A percentile compares a stretch with the other conserved stretches of the same genome.
Evolutionary conservation across 306 rosid species (phyloP).

Genomic region (Sicyos baderoa): DNA sequence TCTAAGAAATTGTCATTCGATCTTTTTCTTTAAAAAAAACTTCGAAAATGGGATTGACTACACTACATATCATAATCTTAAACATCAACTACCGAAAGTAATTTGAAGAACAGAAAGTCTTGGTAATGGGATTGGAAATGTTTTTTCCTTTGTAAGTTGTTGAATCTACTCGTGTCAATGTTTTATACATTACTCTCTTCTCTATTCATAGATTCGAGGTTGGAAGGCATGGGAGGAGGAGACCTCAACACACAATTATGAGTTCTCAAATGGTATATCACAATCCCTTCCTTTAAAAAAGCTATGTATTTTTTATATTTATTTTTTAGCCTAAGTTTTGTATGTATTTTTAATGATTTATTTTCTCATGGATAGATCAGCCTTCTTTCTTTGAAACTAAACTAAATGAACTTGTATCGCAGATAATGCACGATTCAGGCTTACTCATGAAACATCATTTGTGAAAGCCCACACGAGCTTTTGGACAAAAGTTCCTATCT

Average conservation of each 20-base stretch:
- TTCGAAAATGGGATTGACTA: not conserved
- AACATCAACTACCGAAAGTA: not conserved
- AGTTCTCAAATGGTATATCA: slow-evolving; percentile 65
- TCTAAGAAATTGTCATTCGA: not conserved
- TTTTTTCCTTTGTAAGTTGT: not conserved
- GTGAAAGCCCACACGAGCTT: slow-evolving; percentile 69
- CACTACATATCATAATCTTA: not conserved
- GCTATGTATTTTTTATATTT: not conserved
- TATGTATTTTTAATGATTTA: not conserved
- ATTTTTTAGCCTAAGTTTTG: not conserved
- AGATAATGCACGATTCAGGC: slow-evolving; percentile 78
- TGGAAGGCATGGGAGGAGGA: slow-evolving; percentile 95
- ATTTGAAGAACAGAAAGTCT: not conserved
- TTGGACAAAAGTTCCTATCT: slow-evolving; percentile 63
- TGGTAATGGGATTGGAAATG: not conserved
- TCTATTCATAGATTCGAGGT: slow-evolving; percentile 63
- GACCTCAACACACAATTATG: slow-evolving; percentile 60
- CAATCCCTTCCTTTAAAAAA: not conserved
- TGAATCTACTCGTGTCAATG: not conserved
- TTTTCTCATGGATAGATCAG: not conserved
- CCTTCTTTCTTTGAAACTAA: slow-evolving; percentile 8
- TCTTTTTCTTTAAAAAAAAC: not conserved
- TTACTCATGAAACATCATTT: slow-evolving; percentile 82
- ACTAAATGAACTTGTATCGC: slow-evolving; percentile 13
- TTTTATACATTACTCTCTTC: slow-evolving; percentile 19